Conservation (phyloP, 2,329 filamentous ascomycete genomes). For the Biscogniauxia sp. region DNA sequence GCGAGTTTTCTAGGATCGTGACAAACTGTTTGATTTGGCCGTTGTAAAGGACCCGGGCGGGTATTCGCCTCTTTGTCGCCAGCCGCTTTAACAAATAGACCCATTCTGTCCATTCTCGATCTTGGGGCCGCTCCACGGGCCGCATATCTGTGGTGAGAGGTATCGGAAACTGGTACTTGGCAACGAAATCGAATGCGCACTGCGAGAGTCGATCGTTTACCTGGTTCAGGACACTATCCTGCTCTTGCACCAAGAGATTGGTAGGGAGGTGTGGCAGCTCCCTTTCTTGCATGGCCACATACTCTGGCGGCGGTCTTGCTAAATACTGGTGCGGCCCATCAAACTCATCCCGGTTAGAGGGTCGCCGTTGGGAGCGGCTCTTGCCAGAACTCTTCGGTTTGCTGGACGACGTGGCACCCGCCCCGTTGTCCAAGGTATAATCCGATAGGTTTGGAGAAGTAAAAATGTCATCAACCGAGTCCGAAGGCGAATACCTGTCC, state of each 20-base stretch:
- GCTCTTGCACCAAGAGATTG: constrained; percentile 78
- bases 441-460: constrained; percentile 60
- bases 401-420: constrained; percentile 39
- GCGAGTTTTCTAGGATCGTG: constrained; percentile 81
- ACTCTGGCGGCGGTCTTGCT: constrained; percentile 67
- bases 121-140: constrained; percentile 42
- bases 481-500: constrained; percentile 54
- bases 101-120: constrained; percentile 82
- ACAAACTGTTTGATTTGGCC: constrained; percentile 90
- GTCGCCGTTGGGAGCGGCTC: constrained; percentile 60
- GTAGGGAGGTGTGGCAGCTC: constrained; percentile 80
- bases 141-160: constrained; percentile 80
- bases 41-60: constrained; percentile 79
- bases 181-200: constrained; percentile 87
- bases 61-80: constrained; percentile 82
- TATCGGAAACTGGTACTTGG: constrained; percentile 88
- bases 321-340: constrained; percentile 84
- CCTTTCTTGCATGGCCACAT: constrained; percentile 73
- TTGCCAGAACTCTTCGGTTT: constrained; percentile 49
- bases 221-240: constrained; percentile 74
- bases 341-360: constrained; percentile 84
- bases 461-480: constrained; percentile 58
- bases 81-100: constrained; percentile 82
- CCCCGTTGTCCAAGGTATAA: constrained; percentile 54
- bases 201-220: constrained; percentile 83